Conservation (phyloP, 1,139 yeast species). For the Debaryomyces sp. region DNA sequence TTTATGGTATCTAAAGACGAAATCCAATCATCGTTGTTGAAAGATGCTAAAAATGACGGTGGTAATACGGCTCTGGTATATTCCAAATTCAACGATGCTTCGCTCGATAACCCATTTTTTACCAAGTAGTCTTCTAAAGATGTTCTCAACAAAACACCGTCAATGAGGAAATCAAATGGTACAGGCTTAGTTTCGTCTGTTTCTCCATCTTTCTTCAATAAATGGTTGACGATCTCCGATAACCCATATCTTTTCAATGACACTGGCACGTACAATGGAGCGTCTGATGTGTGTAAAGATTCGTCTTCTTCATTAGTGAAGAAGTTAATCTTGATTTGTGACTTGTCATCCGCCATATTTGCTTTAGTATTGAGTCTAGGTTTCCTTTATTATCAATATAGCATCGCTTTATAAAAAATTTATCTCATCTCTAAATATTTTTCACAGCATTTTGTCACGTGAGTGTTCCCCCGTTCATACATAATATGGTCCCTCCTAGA, state of each 20-base stretch:
- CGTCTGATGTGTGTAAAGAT: conserved; percentile 70
- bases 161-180: conserved; percentile 91
- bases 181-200: conserved; percentile 57
- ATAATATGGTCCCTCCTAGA: too few species aligned
- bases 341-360: conserved; percentile 32
- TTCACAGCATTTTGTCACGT: conserved; percentile 11
- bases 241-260: conserved; percentile 86
- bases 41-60: conserved; percentile 87
- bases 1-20: conserved; percentile 67
- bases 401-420: conserved; percentile 12
- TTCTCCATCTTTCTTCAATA: conserved; percentile 48
- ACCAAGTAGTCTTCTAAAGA: conserved; percentile 80
- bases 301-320: conserved; percentile 86
- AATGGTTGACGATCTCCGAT: conserved; percentile 92
- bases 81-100: conserved; percentile 77
- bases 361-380: conserved; percentile 3
- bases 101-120: conserved; percentile 78
- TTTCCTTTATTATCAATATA: conserved; percentile 5
- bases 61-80: conserved; percentile 93
- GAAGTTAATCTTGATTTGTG: conserved; percentile 72
- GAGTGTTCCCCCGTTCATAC: background rate
- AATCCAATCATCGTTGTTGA: conserved; percentile 94
- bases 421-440: conserved; percentile 16
- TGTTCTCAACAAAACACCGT: conserved; percentile 76
- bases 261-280: conserved; percentile 86